phyloP scores from a whole-genome alignment of 2,329 filamentous ascomycete species.

The Magnaporthiopsis incrustans region DNA sequence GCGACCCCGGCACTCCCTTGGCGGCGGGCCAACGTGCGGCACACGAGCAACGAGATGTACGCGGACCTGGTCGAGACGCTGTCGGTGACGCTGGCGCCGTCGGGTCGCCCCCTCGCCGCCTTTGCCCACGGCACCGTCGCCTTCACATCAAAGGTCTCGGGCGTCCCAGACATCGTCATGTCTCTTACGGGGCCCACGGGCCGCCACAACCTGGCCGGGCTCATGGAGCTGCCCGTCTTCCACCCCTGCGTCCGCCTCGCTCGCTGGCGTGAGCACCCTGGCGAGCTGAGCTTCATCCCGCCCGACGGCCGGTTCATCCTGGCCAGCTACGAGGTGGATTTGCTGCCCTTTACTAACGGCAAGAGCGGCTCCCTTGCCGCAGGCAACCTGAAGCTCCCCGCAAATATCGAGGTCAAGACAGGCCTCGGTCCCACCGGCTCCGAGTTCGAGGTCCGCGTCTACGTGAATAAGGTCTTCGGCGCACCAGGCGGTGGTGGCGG shows the following conservation, averaged over 20 bases:
- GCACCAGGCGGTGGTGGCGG: neutral
- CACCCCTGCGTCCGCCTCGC: constrained; percentile 89
- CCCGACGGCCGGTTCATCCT: constrained; percentile 91
- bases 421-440: constrained; percentile 65
- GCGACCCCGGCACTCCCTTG: constrained; percentile 61
- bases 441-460: constrained; percentile 82
- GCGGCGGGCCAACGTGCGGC: constrained; percentile 84
- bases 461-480: constrained; percentile 57
- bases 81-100: constrained; percentile 80
- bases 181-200: constrained; percentile 73
- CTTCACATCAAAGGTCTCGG: constrained; percentile 91
- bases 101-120: constrained; percentile 76
- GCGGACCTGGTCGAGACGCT: constrained; percentile 92
- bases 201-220: constrained; percentile 63
- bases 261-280: constrained; percentile 82
- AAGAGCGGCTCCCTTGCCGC: constrained; percentile 45
- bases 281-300: constrained; percentile 90
- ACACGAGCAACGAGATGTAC: constrained; percentile 95
- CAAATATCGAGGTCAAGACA: constrained; percentile 73
- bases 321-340: constrained; percentile 87
- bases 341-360: constrained; percentile 63
- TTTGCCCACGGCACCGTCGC: constrained; percentile 88
- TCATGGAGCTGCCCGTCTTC: constrained; percentile 86
- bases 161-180: constrained; percentile 82
- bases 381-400: constrained; percentile 66